Percentiles rank a stretch among this genome's conserved stretches.
Conservation (phyloP, 164 flowering plant genomes). For the Amborella trichopoda region DNA sequence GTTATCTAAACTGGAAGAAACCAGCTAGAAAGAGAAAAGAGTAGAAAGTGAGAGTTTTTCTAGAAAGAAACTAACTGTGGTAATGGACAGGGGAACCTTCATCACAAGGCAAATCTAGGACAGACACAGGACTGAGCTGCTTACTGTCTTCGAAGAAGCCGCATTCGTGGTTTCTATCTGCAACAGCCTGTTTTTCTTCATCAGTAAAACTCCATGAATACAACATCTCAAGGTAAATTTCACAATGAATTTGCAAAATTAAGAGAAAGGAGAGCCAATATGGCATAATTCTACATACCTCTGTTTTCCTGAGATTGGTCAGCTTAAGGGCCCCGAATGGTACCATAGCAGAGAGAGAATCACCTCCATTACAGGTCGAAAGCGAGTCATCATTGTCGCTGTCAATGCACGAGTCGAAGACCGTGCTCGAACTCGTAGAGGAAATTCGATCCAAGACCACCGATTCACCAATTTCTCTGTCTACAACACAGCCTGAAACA, state of each 20-base stretch:
- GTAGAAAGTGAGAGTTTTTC: too few species aligned
- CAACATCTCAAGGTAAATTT: neutral
- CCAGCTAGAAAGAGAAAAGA: too few species aligned
- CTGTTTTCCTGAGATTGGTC: conserved; percentile 6
- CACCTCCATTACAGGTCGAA: conserved; percentile 2
- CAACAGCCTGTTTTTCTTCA: conserved; percentile 20
- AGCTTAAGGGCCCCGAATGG: conserved; percentile 3
- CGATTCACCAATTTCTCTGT: neutral
- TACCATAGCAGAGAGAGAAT: conserved; percentile 2
- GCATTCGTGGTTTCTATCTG: conserved; percentile 14
- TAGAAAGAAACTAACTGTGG: conserved; percentile 12
- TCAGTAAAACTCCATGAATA: conserved; percentile 2
- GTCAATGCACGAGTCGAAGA: conserved; percentile 19
- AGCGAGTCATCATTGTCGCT: conserved; percentile 18
- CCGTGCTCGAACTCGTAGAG: conserved; percentile 20
- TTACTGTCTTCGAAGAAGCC: conserved; percentile 18
- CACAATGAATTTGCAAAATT: neutral
- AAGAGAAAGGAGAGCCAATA: neutral
- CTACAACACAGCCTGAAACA: neutral
- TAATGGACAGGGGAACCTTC: conserved; percentile 12
- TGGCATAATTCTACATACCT: conserved; percentile 12
- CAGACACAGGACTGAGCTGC: conserved; percentile 47
- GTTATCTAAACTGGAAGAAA: too few species aligned
- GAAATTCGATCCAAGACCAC: conserved; percentile 22
- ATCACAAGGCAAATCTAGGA: conserved; percentile 18